These are phyloP conservation scores for Microbotryum saponariae DNA, from an alignment of 1,284 basidiomycete species.

Conservation along the genomic window DNA sequence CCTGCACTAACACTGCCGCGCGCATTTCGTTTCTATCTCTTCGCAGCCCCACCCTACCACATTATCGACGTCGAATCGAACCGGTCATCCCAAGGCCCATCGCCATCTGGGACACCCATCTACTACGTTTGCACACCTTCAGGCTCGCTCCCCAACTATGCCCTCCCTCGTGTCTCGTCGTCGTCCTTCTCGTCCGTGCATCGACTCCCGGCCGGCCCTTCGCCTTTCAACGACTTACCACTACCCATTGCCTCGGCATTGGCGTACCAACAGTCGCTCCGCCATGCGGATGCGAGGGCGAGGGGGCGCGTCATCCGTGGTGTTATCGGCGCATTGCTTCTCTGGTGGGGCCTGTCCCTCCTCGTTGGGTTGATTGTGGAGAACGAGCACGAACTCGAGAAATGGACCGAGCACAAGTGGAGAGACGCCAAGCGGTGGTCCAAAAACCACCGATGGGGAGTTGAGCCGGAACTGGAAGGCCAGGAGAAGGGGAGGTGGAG, in stretches of 20 bases:
- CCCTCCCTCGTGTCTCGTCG: background rate
- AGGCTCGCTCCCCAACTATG: background rate
- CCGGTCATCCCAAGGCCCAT: background rate
- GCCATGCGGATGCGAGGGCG: conserved; percentile 16
- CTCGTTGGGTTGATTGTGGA: no score
- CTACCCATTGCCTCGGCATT: background rate
- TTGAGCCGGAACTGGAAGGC: no score
- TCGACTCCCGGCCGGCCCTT: conserved; percentile 8
- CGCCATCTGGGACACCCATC: background rate
- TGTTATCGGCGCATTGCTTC: no score
- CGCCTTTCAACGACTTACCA: conserved; percentile 11
- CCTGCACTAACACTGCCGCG: background rate
- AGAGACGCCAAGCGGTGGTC: no score
- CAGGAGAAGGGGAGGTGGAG: no score
- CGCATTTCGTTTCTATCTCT: background rate
- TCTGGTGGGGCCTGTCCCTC: no score
- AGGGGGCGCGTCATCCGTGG: conserved; percentile 1
- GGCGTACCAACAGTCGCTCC: conserved; percentile 4
- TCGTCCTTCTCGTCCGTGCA: background rate
- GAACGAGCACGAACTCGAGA: no score
- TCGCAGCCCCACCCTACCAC: conserved; percentile 8
- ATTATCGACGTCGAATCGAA: background rate
- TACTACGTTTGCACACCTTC: conserved; percentile 1
- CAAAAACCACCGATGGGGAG: no score
- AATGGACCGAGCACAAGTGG: no score